Percentiles rank a stretch among this genome's conserved stretches.
Conservation (phyloP, 2,329 filamentous ascomycete genomes). For the Cladosporium sp. region DNA sequence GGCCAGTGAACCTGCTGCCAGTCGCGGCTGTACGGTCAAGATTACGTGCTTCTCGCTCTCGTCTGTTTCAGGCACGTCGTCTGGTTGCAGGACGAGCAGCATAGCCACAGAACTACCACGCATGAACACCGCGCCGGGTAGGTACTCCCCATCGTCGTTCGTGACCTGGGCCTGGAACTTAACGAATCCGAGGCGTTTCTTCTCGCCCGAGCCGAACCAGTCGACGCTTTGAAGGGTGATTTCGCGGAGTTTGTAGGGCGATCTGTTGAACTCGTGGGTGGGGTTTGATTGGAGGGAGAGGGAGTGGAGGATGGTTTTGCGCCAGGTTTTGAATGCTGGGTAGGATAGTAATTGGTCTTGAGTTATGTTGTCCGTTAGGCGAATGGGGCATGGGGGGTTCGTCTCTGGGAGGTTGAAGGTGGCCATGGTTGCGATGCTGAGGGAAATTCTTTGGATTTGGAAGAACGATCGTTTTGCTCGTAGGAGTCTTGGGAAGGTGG, state of each 20-base stretch:
- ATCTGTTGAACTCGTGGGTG: constrained; percentile 52
- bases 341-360: constrained; percentile 50
- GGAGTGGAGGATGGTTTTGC: constrained; percentile 50
- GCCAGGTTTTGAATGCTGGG: constrained; percentile 58
- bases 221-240: constrained; percentile 58
- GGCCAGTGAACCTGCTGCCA: constrained; percentile 55
- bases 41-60: constrained; percentile 53
- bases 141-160: constrained; percentile 51
- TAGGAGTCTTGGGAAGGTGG: not conserved
- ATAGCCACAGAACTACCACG: constrained; percentile 60
- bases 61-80: constrained; percentile 44
- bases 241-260: constrained; percentile 52
- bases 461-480: not conserved
- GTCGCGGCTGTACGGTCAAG: constrained; percentile 58
- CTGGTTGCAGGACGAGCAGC: constrained; percentile 57
- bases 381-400: constrained; percentile 41
- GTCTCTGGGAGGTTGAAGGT: constrained; percentile 43
- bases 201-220: constrained; percentile 46
- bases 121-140: constrained; percentile 59
- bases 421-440: constrained; percentile 36
- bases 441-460: not conserved
- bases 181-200: constrained; percentile 53
- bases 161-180: constrained; percentile 57
- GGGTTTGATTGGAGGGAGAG: constrained; percentile 48
- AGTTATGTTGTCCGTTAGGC: constrained; percentile 45